Conservation (phyloP, 2,329 filamentous ascomycete genomes). For the Exophiala sideris region DNA sequence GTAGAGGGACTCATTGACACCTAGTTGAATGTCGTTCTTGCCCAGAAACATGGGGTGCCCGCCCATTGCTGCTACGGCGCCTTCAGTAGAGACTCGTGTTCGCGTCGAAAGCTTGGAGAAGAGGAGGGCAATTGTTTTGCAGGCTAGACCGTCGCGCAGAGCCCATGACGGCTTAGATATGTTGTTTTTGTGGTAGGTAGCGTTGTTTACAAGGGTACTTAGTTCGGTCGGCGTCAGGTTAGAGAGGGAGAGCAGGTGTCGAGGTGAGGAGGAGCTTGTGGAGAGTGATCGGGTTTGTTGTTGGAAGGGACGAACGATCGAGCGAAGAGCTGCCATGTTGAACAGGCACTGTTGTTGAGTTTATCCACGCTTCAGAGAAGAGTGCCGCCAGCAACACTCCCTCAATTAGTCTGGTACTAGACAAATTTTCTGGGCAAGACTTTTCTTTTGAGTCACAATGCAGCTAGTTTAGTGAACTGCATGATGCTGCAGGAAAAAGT, state of each 20-base stretch:
- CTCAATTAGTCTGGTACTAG: neutral
- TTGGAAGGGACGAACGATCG: constrained; percentile 11
- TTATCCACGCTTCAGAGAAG: neutral
- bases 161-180: constrained; percentile 65
- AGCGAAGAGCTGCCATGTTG: constrained; percentile 15
- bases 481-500: neutral
- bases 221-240: constrained; percentile 81
- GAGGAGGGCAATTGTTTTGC: constrained; percentile 87
- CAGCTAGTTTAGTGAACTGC: neutral
- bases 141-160: constrained; percentile 60
- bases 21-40: constrained; percentile 93
- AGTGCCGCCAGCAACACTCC: constrained; percentile 6
- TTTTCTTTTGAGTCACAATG: constrained; percentile 9
- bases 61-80: constrained; percentile 80
- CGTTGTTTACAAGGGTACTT: constrained; percentile 77
- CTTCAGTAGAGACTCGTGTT: constrained; percentile 90
- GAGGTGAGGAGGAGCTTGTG: constrained; percentile 54
- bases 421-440: no score
- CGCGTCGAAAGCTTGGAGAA: constrained; percentile 95
- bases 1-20: constrained; percentile 89
- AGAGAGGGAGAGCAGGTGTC: constrained; percentile 87
- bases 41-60: constrained; percentile 96
- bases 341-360: neutral
- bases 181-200: constrained; percentile 68
- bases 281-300: constrained; percentile 12